These are phyloP conservation scores for Hirsutella thompsonii DNA, from an alignment of 2,329 filamentous ascomycete genomes.

Conservation along the genomic window DNA sequence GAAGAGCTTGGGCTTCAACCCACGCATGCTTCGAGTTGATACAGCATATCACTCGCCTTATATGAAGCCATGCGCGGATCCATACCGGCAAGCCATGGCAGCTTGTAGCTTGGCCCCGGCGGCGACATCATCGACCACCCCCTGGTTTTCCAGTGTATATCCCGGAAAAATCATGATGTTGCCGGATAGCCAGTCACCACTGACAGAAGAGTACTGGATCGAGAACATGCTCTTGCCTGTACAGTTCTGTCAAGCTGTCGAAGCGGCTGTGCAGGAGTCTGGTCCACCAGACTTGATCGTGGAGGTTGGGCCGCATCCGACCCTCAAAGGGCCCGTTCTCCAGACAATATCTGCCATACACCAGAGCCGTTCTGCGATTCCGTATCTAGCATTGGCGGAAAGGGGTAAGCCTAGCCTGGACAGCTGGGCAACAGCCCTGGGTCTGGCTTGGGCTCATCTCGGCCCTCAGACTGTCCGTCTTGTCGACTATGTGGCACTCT, in stretches of 20 bases:
- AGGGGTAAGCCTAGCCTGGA: slow-evolving; percentile 9
- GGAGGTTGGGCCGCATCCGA: slow-evolving; percentile 24
- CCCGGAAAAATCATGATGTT: slow-evolving; percentile 10
- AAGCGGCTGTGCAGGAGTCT: slow-evolving; percentile 9
- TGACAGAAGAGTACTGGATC: slow-evolving; percentile 11
- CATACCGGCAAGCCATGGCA: slow-evolving; percentile 12
- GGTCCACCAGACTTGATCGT: slow-evolving; percentile 8
- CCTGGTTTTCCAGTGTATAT: slow-evolving; percentile 15
- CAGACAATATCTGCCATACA: slow-evolving; percentile 14
- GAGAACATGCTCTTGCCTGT: slow-evolving; percentile 12
- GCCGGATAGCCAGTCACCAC: slow-evolving; percentile 7
- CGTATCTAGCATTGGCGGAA: slow-evolving; percentile 11
- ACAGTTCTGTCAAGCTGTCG: slow-evolving; percentile 11
- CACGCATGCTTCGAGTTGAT: slow-evolving; percentile 20
- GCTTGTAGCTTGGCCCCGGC: slow-evolving; percentile 7
- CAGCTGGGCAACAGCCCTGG: slow-evolving; percentile 6
- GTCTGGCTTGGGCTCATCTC: slow-evolving; percentile 1
- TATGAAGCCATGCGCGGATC: slow-evolving; percentile 15
- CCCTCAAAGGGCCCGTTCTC: slow-evolving; percentile 24
- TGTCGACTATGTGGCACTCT: neutral
- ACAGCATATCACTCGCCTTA: slow-evolving; percentile 27
- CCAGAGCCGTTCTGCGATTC: slow-evolving; percentile 2
- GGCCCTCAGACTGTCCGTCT: slow-evolving; percentile 2
- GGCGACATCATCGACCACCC: slow-evolving; percentile 6
- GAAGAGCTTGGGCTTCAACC: slow-evolving; percentile 13